Conservation (phyloP, 441 rosid genomes). For the Eutrema salsugineum region DNA sequence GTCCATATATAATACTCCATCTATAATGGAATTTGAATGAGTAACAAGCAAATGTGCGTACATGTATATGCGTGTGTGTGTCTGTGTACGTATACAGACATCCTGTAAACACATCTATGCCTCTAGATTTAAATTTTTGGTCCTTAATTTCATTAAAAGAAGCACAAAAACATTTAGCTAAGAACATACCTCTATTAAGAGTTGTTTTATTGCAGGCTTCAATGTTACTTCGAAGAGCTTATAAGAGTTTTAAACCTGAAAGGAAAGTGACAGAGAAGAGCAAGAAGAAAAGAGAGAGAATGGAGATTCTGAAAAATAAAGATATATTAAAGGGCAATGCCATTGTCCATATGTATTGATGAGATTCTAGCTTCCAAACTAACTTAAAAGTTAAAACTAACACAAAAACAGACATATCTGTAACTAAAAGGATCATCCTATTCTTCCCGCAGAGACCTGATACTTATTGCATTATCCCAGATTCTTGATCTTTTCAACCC, state of each 20-base stretch:
- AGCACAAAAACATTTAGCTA: not conserved
- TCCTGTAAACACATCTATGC: not conserved
- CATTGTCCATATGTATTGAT: slow-evolving; percentile 15
- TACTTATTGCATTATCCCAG: slow-evolving; percentile 8
- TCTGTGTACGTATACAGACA: not conserved
- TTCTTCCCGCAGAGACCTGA: slow-evolving; percentile 13
- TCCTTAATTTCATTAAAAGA: not conserved
- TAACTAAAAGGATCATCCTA: slow-evolving; percentile 8
- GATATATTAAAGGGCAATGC: slow-evolving; percentile 6
- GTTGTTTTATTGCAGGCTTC: not conserved
- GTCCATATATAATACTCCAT: not conserved
- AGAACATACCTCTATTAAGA: not conserved
- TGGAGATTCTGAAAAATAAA: not conserved
- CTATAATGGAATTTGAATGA: not conserved
- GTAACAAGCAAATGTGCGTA: not conserved
- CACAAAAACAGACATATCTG: not conserved
- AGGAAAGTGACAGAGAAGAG: not conserved
- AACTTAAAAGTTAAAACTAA: slow-evolving; percentile 10
- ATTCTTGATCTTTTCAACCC: not conserved
- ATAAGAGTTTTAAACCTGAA: not conserved
- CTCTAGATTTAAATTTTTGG: not conserved
- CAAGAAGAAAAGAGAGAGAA: slow-evolving; percentile 1
- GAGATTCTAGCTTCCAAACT: slow-evolving; percentile 13
- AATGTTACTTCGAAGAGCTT: not conserved
- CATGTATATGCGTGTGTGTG: not conserved